These are phyloP conservation scores for Danielia reshetovae DNA, from an alignment of 805 yeast species.

Conservation along the genomic window DNA sequence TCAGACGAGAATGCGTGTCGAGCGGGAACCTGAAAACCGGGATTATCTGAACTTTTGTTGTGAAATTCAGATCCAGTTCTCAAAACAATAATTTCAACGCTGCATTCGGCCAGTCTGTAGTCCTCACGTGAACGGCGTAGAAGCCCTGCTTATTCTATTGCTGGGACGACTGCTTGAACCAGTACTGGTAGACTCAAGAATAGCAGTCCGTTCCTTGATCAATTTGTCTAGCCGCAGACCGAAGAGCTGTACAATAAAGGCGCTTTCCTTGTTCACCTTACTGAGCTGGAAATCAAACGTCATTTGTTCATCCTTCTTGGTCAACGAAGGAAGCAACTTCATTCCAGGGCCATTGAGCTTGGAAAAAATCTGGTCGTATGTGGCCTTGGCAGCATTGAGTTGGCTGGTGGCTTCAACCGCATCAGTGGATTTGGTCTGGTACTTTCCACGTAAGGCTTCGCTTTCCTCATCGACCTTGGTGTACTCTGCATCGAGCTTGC, in stretches of 20 bases:
- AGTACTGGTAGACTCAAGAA: constrained; percentile 25
- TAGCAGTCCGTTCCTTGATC: constrained; percentile 29
- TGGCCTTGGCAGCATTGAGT: constrained; percentile 18
- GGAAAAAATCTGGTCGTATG: constrained; percentile 14
- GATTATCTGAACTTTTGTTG: background rate
- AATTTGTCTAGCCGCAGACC: constrained; percentile 32
- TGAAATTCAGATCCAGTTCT: background rate
- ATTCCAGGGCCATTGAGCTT: constrained; percentile 35
- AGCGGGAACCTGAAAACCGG: background rate
- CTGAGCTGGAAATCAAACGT: constrained; percentile 24
- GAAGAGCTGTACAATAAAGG: constrained; percentile 25
- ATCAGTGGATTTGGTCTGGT: constrained; percentile 31
- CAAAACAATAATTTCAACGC: background rate
- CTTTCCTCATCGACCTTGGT: constrained; percentile 24
- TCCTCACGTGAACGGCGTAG: constrained; percentile 30
- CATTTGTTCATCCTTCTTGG: constrained; percentile 30
- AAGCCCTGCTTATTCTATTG: constrained; percentile 36
- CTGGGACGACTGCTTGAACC: constrained; percentile 31
- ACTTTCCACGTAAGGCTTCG: constrained; percentile 25
- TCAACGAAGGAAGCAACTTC: constrained; percentile 30
- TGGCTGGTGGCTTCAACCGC: constrained; percentile 28
- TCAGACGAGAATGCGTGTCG: too few relatives aligned
- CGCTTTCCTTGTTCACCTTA: constrained; percentile 24
- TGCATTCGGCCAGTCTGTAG: too few relatives aligned
- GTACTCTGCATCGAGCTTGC: constrained; percentile 22